These are phyloP conservation scores for Peronospora tabacina DNA, from an alignment of 352 stramenopile genomes.

Conservation along the genomic window DNA sequence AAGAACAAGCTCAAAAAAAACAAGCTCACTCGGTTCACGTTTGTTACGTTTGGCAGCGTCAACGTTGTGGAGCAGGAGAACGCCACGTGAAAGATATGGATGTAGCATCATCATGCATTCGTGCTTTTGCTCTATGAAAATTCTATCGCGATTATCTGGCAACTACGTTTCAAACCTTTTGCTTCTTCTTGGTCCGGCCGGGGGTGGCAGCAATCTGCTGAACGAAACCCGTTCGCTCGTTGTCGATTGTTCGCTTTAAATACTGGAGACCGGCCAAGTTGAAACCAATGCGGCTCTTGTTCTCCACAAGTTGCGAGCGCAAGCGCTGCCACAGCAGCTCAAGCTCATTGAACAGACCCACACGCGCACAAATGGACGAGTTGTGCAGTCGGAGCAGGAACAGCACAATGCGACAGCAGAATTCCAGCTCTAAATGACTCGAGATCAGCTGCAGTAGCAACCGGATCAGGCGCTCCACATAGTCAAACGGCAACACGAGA, in stretches of 20 bases:
- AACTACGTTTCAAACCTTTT: conserved; percentile 17
- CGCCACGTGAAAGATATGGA: too few relatives aligned
- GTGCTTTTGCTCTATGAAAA: conserved; percentile 4
- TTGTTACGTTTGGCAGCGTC: too few relatives aligned
- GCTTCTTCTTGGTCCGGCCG: conserved; percentile 56
- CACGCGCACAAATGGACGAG: conserved; percentile 62
- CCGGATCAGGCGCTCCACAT: conserved; percentile 90
- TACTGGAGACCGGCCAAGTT: conserved; percentile 84
- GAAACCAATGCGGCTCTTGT: conserved; percentile 84
- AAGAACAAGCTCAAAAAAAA: background rate
- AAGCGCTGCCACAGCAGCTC: conserved; percentile 74
- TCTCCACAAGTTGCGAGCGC: conserved; percentile 58
- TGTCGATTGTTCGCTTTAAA: conserved; percentile 80
- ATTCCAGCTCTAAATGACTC: conserved; percentile 87
- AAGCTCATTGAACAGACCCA: conserved; percentile 64
- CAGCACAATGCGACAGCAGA: conserved; percentile 81
- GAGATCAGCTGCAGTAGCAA: conserved; percentile 89
- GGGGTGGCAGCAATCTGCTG: conserved; percentile 52
- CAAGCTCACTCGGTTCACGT: background rate
- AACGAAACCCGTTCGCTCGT: conserved; percentile 68
- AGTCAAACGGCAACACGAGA: conserved; percentile 94
- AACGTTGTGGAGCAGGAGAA: too few relatives aligned
- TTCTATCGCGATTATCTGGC: conserved; percentile 4
- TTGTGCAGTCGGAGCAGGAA: conserved; percentile 75
- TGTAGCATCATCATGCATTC: conserved; percentile 12